Percentiles rank a stretch among this genome's conserved stretches.
These are phyloP conservation scores for Metarhizium rileyi DNA, from an alignment of 2,329 filamentous ascomycete genomes.

Conservation along the genomic window DNA sequence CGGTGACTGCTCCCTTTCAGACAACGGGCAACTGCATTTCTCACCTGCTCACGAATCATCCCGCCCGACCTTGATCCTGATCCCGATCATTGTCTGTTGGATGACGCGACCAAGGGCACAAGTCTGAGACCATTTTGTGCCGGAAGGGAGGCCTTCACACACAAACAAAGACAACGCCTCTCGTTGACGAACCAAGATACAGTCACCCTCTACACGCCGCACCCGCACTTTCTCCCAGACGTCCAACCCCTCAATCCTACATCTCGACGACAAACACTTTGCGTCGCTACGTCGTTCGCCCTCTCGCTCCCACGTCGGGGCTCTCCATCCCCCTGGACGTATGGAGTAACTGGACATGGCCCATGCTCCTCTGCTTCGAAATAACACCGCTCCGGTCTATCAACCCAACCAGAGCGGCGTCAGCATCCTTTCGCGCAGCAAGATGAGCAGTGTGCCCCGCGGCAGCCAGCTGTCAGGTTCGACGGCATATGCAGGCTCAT, in stretches of 20 bases:
- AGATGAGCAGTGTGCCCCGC: conserved; percentile 44
- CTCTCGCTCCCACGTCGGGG: conserved; percentile 6
- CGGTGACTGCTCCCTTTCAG: not conserved
- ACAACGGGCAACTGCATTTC: not conserved
- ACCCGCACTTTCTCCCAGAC: conserved; percentile 2
- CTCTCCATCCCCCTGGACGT: conserved; percentile 14
- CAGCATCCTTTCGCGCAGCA: conserved; percentile 30
- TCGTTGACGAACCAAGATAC: conserved; percentile 4
- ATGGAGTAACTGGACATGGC: conserved; percentile 44
- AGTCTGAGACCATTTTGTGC: conserved; percentile 9
- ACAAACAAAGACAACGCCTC: conserved; percentile 3
- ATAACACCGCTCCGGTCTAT: conserved; percentile 47
- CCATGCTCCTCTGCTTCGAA: conserved; percentile 50
- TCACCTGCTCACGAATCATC: not conserved
- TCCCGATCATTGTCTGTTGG: conserved; percentile 7
- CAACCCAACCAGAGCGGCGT: conserved; percentile 37
- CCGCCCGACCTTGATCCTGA: too few relatives aligned
- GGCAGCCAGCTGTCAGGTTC: conserved; percentile 55
- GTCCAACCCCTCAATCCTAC: not conserved
- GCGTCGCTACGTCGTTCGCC: not conserved
- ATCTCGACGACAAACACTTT: not conserved
- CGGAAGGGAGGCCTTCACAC: conserved; percentile 7
- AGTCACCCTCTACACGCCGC: not conserved
- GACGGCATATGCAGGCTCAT: conserved; percentile 44
- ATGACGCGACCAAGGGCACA: conserved; percentile 7